phyloP scores from a whole-genome alignment of 2,329 filamentous ascomycete species.

The Celoporthe dispersa region DNA sequence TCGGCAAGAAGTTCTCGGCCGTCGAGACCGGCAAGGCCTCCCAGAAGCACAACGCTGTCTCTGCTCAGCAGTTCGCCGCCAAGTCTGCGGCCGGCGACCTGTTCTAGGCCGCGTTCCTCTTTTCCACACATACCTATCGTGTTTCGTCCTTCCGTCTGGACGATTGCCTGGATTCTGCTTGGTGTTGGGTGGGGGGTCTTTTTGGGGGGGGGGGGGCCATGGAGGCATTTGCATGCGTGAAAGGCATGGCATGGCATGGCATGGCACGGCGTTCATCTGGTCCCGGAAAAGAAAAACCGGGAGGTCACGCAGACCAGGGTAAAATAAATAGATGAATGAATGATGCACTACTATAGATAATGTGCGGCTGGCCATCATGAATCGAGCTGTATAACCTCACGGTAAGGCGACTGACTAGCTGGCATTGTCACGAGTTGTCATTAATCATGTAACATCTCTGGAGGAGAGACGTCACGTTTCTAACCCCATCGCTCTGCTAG shows the following conservation, averaged over 20 bases:
- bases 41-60: constrained; percentile 34
- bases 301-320: constrained; percentile 22
- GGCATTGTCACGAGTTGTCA: constrained; percentile 2
- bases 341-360: neutral
- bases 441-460: constrained; percentile 12
- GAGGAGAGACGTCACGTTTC: neutral
- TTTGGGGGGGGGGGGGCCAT: constrained; percentile 19
- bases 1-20: constrained; percentile 74
- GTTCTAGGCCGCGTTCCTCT: constrained; percentile 11
- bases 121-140: neutral
- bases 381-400: neutral
- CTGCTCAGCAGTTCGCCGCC: constrained; percentile 27
- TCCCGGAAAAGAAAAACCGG: constrained; percentile 16
- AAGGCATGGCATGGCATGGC: constrained; percentile 24
- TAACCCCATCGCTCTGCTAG: neutral
- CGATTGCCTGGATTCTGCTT: neutral
- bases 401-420: neutral
- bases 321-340: constrained; percentile 4
- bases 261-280: constrained; percentile 15
- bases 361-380: neutral
- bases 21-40: constrained; percentile 51
- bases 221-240: constrained; percentile 23
- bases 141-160: neutral
- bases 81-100: constrained; percentile 25
- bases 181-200: constrained; percentile 14